Conservation (phyloP, 2,329 filamentous ascomycete species). For the Phyllosticta paracitricarpa region DNA sequence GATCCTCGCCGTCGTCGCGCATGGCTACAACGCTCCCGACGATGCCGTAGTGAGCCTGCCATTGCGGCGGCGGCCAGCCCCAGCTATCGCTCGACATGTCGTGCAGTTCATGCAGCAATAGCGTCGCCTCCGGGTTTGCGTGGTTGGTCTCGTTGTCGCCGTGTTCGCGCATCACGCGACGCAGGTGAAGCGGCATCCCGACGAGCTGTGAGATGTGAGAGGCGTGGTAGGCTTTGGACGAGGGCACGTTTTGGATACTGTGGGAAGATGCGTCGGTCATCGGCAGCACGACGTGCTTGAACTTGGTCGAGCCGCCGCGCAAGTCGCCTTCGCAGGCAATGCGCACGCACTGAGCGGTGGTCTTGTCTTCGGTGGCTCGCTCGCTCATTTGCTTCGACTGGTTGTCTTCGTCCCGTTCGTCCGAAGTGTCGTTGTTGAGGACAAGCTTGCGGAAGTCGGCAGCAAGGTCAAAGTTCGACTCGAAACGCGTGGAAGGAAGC, state of each 20-base stretch:
- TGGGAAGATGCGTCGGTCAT: background rate
- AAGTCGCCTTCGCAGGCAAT: slow-evolving; percentile 1
- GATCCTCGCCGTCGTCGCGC: slow-evolving; percentile 3
- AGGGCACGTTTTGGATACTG: background rate
- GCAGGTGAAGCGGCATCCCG: background rate
- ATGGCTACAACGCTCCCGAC: slow-evolving; percentile 2
- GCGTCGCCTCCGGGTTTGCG: background rate
- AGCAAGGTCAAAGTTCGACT: background rate
- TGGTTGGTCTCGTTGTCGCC: background rate
- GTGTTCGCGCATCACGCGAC: background rate
- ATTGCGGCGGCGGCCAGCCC: background rate
- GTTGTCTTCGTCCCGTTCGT: background rate
- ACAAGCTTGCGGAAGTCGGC: background rate
- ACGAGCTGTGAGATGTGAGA: slow-evolving; percentile 2
- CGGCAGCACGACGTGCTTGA: background rate
- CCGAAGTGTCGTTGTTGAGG: background rate
- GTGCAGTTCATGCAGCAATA: background rate
- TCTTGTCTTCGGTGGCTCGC: background rate
- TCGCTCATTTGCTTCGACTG: background rate
- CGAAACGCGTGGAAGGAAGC: background rate
- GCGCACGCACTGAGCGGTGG: background rate
- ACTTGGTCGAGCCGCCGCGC: background rate
- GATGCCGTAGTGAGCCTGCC: background rate
- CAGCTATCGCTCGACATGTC: background rate
- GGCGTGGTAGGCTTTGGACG: background rate